These are phyloP conservation scores for Penicillium pulvis DNA, from an alignment of 495 filamentous ascomycete species.

Conservation along the genomic window DNA sequence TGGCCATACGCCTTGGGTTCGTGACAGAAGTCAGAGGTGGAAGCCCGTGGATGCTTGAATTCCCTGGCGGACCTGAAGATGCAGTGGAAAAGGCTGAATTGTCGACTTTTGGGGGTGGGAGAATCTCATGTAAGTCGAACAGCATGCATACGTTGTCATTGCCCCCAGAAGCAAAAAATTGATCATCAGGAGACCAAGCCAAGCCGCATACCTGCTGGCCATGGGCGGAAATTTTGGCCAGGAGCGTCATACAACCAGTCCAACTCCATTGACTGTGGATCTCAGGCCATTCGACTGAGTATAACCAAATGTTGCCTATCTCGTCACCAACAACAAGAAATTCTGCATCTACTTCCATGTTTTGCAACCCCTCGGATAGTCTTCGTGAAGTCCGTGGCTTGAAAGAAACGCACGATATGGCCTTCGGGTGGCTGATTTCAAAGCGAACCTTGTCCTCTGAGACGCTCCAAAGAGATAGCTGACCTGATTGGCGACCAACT, in stretches of 20 bases:
- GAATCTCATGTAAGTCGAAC: slow-evolving; percentile 68
- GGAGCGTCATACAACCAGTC: slow-evolving; percentile 74
- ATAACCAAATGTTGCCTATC: slow-evolving; percentile 81
- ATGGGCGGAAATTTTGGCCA: slow-evolving; percentile 78
- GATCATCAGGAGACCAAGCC: slow-evolving; percentile 79
- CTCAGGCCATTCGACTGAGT: slow-evolving; percentile 83
- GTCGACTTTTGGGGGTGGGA: slow-evolving; percentile 33
- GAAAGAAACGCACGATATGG: slow-evolving; percentile 78
- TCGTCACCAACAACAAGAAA: slow-evolving; percentile 91
- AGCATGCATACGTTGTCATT: slow-evolving; percentile 90
- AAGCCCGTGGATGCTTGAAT: slow-evolving; percentile 21
- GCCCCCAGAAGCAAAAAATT: slow-evolving; percentile 80
- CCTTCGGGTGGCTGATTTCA: slow-evolving; percentile 66
- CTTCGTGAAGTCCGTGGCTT: slow-evolving; percentile 50
- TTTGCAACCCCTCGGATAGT: slow-evolving; percentile 39
- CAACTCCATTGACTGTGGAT: slow-evolving; percentile 56
- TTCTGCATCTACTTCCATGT: slow-evolving; percentile 52
- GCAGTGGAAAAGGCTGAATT: slow-evolving; percentile 2
- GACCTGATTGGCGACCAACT: slow-evolving; percentile 74
- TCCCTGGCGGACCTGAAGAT: slow-evolving; percentile 13
- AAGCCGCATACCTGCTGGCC: slow-evolving; percentile 91
- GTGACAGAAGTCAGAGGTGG: slow-evolving; percentile 21
- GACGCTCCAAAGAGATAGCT: slow-evolving; percentile 62
- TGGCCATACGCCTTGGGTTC: slow-evolving; percentile 21
- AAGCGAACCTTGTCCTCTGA: slow-evolving; percentile 66